phyloP scores from a whole-genome alignment of 768 basidiomycete genomes.

The Tephrocybe sp. region DNA sequence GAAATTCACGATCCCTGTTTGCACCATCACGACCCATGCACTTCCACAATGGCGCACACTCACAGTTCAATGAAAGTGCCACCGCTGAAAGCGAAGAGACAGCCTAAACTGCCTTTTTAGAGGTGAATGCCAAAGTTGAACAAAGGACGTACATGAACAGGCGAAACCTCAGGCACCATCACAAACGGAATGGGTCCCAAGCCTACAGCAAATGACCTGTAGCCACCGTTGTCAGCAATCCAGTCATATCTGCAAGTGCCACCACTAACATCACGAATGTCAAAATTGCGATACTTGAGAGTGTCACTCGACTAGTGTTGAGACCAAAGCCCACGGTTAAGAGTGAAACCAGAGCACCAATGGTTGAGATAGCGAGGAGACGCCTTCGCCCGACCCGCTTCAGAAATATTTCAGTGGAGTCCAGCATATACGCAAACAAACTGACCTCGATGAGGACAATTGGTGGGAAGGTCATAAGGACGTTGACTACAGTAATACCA shows the following conservation, averaged over 20 bases:
- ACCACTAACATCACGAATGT: slow-evolving; percentile 70
- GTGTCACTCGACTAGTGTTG: slow-evolving; percentile 52
- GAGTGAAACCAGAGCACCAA: slow-evolving; percentile 67
- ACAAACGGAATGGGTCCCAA: slow-evolving; percentile 93
- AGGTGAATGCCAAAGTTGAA: slow-evolving; percentile 1
- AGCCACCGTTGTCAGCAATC: background rate
- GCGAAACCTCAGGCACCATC: slow-evolving; percentile 88
- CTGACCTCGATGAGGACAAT: slow-evolving; percentile 83
- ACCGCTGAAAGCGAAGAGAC: slow-evolving; percentile 81
- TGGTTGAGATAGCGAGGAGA: slow-evolving; percentile 65
- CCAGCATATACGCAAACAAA: slow-evolving; percentile 7
- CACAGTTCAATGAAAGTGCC: slow-evolving; percentile 72
- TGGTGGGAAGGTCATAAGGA: slow-evolving; percentile 81
- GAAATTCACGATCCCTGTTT: slow-evolving; percentile 82
- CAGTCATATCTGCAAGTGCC: background rate
- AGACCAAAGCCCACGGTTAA: slow-evolving; percentile 70
- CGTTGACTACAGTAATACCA: slow-evolving; percentile 83
- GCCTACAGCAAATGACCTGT: slow-evolving; percentile 84
- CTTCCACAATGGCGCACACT: slow-evolving; percentile 22
- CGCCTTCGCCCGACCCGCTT: slow-evolving; percentile 75
- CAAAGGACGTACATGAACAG: slow-evolving; percentile 57
- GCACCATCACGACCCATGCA: background rate
- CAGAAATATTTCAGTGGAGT: background rate
- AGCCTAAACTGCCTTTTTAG: slow-evolving; percentile 42
- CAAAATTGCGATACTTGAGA: slow-evolving; percentile 75